Percentiles rank a stretch among this genome's conserved stretches.
Conservation (phyloP, 768 basidiomycete species). For the Cystobasidium ongulense region DNA sequence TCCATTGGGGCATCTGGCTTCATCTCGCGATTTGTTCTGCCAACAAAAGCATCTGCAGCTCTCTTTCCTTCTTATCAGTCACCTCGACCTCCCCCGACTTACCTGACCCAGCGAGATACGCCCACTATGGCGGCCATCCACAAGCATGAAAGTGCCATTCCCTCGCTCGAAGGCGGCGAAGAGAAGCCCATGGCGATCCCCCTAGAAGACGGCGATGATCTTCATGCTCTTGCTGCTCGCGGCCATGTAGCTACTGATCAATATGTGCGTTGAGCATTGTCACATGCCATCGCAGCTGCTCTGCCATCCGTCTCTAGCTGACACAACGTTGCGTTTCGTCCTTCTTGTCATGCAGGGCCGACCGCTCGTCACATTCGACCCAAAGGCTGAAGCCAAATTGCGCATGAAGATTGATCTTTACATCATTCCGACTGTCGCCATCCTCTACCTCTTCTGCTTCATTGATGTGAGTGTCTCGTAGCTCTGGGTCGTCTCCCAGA, state of each 20-base stretch:
- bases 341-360: background rate
- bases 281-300: background rate
- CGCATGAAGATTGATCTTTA: conserved; percentile 17
- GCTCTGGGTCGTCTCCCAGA: too few relatives aligned
- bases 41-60: background rate
- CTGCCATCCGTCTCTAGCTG: background rate
- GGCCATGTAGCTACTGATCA: conserved; percentile 28
- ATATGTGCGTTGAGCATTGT: background rate
- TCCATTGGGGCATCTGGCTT: background rate
- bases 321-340: background rate
- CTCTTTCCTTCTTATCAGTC: background rate
- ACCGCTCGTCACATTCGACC: conserved; percentile 11
- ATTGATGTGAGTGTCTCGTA: conserved; percentile 1
- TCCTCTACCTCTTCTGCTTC: conserved; percentile 30
- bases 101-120: background rate
- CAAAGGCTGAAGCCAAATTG: conserved; percentile 20
- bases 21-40: too few relatives aligned
- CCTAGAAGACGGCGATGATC: background rate
- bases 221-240: conserved; percentile 13
- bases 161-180: background rate
- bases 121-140: background rate
- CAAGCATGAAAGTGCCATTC: background rate
- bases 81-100: background rate
- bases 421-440: conserved; percentile 3
- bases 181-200: conserved; percentile 10